Evolutionary conservation across 805 yeast species (phyloP).

Genomic region (Kuraishia molischiana): DNA sequence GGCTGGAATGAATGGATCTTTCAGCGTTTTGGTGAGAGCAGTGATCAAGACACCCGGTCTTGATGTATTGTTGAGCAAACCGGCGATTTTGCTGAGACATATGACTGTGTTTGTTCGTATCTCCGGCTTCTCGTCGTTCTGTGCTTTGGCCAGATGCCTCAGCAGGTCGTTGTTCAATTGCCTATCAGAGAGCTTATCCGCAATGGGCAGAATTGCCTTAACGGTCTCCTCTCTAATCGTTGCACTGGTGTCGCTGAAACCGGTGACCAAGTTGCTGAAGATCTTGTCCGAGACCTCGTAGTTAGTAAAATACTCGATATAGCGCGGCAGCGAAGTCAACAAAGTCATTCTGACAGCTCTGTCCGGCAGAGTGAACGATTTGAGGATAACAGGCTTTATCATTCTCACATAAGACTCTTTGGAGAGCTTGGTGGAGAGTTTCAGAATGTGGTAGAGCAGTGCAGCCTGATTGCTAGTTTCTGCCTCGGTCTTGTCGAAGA

Average conservation of each 20-base stretch:
- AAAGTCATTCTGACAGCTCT: conserved; percentile 70
- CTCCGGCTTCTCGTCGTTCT: conserved; percentile 65
- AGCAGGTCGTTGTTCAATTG: conserved; percentile 82
- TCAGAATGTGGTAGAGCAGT: conserved; percentile 31
- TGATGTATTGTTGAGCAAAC: conserved; percentile 40
- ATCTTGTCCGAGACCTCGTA: conserved; percentile 60
- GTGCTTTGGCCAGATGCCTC: conserved; percentile 72
- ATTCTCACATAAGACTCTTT: conserved; percentile 25
- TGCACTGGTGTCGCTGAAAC: conserved; percentile 78
- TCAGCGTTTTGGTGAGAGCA: conserved; percentile 75
- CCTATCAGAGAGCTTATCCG: conserved; percentile 60
- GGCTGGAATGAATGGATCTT: conserved; percentile 70
- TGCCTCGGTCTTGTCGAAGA: conserved; percentile 11
- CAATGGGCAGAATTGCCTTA: conserved; percentile 46
- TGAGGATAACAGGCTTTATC: conserved; percentile 55
- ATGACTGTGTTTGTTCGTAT: conserved; percentile 72
- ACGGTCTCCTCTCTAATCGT: conserved; percentile 76
- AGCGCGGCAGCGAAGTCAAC: conserved; percentile 50
- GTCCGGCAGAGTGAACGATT: conserved; percentile 58
- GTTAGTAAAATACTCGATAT: conserved; percentile 38
- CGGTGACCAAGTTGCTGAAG: conserved; percentile 61
- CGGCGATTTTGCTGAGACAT: conserved; percentile 57
- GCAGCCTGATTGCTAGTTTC: conserved; percentile 13
- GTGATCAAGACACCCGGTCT: conserved; percentile 74
- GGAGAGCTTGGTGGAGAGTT: conserved; percentile 20